phyloP scores from a whole-genome alignment of 768 basidiomycete species.

The Astraeus odoratus region DNA sequence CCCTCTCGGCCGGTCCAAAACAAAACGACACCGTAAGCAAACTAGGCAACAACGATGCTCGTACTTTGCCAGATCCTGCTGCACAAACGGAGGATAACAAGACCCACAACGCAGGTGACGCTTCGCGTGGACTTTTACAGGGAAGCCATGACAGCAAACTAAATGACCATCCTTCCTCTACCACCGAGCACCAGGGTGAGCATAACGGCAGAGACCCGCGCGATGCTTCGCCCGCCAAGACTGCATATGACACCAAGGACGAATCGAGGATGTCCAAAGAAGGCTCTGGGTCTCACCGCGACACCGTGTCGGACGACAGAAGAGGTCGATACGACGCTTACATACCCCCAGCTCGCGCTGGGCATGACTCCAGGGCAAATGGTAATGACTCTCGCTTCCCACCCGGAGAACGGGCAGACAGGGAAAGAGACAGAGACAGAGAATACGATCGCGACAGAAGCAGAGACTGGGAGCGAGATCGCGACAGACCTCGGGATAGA shows the following conservation, averaged over 20 bases:
- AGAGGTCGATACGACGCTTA: conserved; percentile 22
- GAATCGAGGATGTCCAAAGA: conserved; percentile 20
- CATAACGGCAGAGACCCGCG: conserved; percentile 17
- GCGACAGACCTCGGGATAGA: conserved; percentile 27
- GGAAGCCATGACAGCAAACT: conserved; percentile 5
- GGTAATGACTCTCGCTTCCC: conserved; percentile 14
- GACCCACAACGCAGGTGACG: conserved; percentile 4
- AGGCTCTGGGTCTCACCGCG: conserved; percentile 23
- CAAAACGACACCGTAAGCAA: conserved; percentile 20
- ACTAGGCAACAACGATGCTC: conserved; percentile 12
- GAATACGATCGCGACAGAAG: conserved; percentile 28
- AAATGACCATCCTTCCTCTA: conserved; percentile 6
- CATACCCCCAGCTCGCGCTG: conserved; percentile 7
- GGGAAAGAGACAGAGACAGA: conserved; percentile 26
- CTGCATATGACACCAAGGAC: conserved; percentile 22
- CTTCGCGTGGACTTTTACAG: not conserved
- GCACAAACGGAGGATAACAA: conserved; percentile 11
- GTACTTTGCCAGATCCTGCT: conserved; percentile 9
- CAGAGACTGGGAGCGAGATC: conserved; percentile 30
- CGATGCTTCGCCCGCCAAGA: conserved; percentile 21
- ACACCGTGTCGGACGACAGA: conserved; percentile 25
- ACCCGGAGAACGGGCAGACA: conserved; percentile 29
- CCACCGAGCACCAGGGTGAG: conserved; percentile 25
- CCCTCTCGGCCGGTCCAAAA: conserved; percentile 20
- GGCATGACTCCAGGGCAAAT: conserved; percentile 11